Evolutionary conservation across 768 basidiomycete genomes (phyloP).

Genomic region (Mycena galopus): DNA sequence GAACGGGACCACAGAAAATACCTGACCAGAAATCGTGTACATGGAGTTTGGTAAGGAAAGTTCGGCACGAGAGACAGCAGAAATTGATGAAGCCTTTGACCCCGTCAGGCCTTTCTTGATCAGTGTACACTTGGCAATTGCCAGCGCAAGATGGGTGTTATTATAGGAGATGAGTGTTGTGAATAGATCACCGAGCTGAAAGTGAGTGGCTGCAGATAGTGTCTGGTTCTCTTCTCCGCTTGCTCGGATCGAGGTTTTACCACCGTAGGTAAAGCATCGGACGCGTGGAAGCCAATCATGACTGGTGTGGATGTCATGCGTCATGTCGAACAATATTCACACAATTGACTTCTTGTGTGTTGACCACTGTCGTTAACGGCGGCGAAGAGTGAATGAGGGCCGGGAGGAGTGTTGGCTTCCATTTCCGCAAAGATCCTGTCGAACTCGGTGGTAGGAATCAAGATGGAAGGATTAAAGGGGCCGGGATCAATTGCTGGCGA

Average conservation of each 20-base stretch:
- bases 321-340: background rate
- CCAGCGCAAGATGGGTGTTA: background rate
- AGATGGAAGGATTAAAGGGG: background rate
- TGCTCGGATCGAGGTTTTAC: background rate
- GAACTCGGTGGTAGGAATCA: background rate
- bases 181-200: constrained; percentile 3
- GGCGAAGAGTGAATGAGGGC: background rate
- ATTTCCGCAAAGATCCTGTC: background rate
- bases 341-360: background rate
- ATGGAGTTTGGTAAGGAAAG: background rate
- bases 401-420: background rate
- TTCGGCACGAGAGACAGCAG: background rate
- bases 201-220: constrained; percentile 2
- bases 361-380: background rate
- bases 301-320: background rate
- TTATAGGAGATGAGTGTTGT: constrained; percentile 1
- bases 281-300: background rate
- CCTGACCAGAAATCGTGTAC: constrained; percentile 2
- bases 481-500: background rate
- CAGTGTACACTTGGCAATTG: background rate
- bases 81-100: background rate
- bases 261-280: background rate
- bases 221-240: too few species aligned
- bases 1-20: background rate
- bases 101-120: background rate